Evolutionary conservation across 75 land plant genomes (phyloP), one percentile per base, ranked within the genome.

Genomic region (Picea glauca): DNA sequence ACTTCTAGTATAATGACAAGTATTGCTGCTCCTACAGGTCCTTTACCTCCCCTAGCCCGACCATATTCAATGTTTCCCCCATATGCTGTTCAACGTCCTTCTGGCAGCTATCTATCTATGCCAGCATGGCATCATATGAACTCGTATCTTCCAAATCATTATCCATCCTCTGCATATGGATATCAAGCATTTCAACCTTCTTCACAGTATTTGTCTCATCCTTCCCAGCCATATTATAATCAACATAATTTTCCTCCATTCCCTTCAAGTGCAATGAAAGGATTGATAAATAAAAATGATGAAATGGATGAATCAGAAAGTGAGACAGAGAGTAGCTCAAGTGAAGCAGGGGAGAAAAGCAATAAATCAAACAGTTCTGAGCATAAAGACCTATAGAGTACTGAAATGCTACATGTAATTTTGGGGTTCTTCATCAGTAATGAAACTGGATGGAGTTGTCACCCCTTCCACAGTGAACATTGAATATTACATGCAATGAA

Each of bases 41-140:
- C 73, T 60, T 61, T 75, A 4, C 72, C 66, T 35, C 79, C 59
- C 0, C 65, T 43, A 59, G 81, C 75, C 38, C 68, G 43, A 58
- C 84, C 80, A 21, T 81, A 80, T 80, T 60, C 78, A 11, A 32
- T 73, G 60, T 80, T 83, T 66, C 85, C 85, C 56, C 80, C 77
- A 38, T 81, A 80, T 58, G 18, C 67, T 62, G 6, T 30, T 59
- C 78, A 77, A 38, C 78, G 63, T 21, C 81, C 83, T 32, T 58
- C 84, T 76, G 70, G 76, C 60, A 73, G 83, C 20, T 87, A 85
- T 32, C 20, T 70, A 14, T 79, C 88, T 54, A 67, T 84, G 70
- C 75, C 86, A 74, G 78, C 77, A 58, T 84, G 83, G 83, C 85
- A 77, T 56, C 84, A 75, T 35, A 62, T 78, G 60, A 80, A 60